phyloP scores from a whole-genome alignment of 306 rosid species.

The Datisca glomerata region DNA sequence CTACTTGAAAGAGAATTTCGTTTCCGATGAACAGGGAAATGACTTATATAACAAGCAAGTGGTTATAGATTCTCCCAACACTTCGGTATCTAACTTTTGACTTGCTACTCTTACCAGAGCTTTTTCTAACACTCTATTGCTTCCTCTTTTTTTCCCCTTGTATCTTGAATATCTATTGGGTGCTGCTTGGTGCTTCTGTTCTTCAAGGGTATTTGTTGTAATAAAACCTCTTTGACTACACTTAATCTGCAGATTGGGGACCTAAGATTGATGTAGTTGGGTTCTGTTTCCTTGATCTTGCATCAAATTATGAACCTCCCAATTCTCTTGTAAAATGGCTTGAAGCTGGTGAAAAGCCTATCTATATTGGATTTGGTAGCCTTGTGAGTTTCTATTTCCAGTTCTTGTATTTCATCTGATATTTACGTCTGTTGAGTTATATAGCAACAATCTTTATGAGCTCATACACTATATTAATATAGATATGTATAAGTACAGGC shows the following conservation, averaged over 20 bases:
- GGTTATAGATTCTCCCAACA: no score
- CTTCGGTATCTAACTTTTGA: no score
- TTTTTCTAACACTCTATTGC: no score
- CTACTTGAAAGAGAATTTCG: neutral
- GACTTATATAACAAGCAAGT: no score
- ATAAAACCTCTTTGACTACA: conserved; percentile 15
- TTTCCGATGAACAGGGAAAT: neutral
- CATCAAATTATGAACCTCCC: conserved; percentile 76
- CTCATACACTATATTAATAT: no score
- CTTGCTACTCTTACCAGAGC: no score
- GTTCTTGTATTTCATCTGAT: neutral
- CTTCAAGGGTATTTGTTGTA: conserved; percentile 1
- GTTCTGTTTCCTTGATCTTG: conserved; percentile 97
- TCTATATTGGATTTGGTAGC: conserved; percentile 94
- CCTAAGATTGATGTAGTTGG: conserved; percentile 84
- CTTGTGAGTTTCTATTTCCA: conserved; percentile 51
- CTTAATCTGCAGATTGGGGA: conserved; percentile 96
- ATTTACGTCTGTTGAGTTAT: no score
- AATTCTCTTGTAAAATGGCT: conserved; percentile 65
- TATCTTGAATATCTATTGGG: no score
- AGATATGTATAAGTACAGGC: no score
- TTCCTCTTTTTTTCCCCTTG: no score
- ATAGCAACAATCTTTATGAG: no score
- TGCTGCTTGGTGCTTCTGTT: conserved; percentile 5
- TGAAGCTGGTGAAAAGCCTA: conserved; percentile 55